Evolutionary conservation across 257 asterid genomes (phyloP), one percentile per base, ranked within the genome.

Genomic region (Verbena officinalis): DNA sequence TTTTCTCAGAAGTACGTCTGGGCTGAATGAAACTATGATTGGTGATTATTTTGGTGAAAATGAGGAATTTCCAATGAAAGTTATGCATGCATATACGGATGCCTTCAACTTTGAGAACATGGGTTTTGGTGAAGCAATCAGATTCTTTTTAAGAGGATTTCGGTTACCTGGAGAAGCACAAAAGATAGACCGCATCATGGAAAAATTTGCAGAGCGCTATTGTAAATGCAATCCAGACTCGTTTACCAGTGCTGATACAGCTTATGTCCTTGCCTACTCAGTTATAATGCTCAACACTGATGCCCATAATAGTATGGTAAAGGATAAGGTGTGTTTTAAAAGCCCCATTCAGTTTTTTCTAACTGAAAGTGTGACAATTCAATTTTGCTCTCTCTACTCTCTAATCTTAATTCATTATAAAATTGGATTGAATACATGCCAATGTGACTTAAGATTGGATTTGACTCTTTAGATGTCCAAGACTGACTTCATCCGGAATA

Each of bases 151-250:
- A 9, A 71, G 84, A 77, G 89, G 92, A 52, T 85, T 85, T 59
- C 82, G 89, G 38, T 73, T 85, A 53, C 92, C 92, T 66, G 92
- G 92, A 54, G 92, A 85, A 71, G 92, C 92, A 22, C 89, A 85
- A 70, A 85, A 85, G 71, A 85, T 85, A 15, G 92, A 85, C 55
- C 86, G 89, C 59, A 82, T 85, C 64, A 85, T 85, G 92, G 92
- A 85, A 68, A 85, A 85, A 75, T 85, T 85, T 85, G 92, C 92
- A 40, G 89, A 85, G 69, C 86, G 92, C 59, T 85, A 74, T 70
- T 85, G 92, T 77, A 85, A 85, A 77, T 85, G 92, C 85, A 82
- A 78, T 58, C 79, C 83, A 12, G 78, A 67, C 70, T 78, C 86
- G 21, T 85, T 85, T 71, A 75, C 86, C 62, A 85, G 92, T 56